Percentiles rank a stretch among this genome's conserved stretches.
These are phyloP conservation scores for Colletotrichum camelliae DNA, from an alignment of 2,329 filamentous ascomycete species.

Conservation along the genomic window DNA sequence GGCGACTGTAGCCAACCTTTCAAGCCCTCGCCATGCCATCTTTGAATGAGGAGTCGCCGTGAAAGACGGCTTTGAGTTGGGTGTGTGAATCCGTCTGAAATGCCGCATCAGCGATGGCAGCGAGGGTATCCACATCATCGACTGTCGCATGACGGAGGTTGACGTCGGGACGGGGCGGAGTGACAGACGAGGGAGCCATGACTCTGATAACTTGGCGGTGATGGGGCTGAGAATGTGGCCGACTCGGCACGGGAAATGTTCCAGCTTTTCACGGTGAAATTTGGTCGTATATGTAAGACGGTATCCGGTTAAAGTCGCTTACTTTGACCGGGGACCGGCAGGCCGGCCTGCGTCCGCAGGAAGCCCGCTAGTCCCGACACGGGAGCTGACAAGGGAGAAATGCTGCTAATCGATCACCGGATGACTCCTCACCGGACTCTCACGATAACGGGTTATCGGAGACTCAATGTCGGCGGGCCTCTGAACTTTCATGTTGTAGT, in stretches of 20 bases:
- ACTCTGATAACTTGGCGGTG: not conserved
- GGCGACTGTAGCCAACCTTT: slow-evolving; percentile 26
- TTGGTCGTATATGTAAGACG: not conserved
- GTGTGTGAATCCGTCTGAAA: slow-evolving; percentile 37
- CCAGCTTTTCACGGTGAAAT: not conserved
- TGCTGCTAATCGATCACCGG: not conserved
- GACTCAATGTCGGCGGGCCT: accelerated
- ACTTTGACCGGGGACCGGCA: not conserved
- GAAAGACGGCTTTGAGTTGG: slow-evolving; percentile 36
- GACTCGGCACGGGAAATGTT: not conserved
- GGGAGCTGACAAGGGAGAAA: not conserved
- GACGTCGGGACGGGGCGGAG: not conserved
- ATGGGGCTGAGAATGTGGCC: not conserved
- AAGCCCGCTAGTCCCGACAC: not conserved
- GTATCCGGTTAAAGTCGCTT: not conserved
- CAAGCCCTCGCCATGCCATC: slow-evolving; percentile 26
- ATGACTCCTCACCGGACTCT: not conserved
- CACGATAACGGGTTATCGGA: not conserved
- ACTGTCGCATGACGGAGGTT: not conserved
- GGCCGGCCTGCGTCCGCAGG: not conserved
- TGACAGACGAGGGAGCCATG: not conserved
- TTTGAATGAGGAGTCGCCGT: slow-evolving; percentile 31
- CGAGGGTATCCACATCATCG: slow-evolving; percentile 35
- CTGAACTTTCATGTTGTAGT: not conserved
- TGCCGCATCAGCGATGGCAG: slow-evolving; percentile 32